Evolutionary conservation across 73 alveolate genomes (phyloP), one percentile per base, ranked within the genome.

Genomic region (Paramecium pentaurelia): DNA sequence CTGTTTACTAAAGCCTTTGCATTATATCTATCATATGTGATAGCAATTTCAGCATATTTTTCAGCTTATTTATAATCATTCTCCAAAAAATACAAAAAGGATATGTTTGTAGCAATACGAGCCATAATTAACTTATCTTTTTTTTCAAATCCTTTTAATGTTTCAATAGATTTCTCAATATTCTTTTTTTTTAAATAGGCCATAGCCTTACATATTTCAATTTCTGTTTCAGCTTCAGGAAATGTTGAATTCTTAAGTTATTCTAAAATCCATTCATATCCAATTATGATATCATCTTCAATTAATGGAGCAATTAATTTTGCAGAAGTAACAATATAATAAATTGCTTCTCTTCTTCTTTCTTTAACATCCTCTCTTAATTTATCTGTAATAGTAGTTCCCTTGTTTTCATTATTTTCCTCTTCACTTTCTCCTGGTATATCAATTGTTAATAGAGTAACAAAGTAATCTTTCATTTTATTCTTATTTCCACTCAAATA

Each of bases 1-100:
- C 98, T 99, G 92, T 99, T 99, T 47, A 99, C 99, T 86, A 99
- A 97, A 8, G 99, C 99, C 94, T 99, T 97, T 11, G 99, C 99
- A 92, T 99, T 97, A 93, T 96, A 98, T 91, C 99, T 97, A 86
- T 98, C 99, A 92, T 95, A 96, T 89, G 97, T 97, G 16, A 98
- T 99, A 38, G 99, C 99, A n/a, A 99, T 95, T 92, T 99, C 99
- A 25, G 99, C 99, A 93, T 98, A 99, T 92, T 95, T 95, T 92
- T 99, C 99, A 10, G 99, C 99, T 59, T 95, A 93, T 37, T 93
- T 94, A 94, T 95, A 98, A 89, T 99, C 99, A 10, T 98, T 98
- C 94, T 98, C 99, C 38, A 98, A 95, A 95, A 98, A 98, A 92
- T 98, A 98, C 86, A 98, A 94, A 97, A 98, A 98, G 25, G 99